Base-by-base conservation (phyloP, 441 rosid species). In the Aquilaria agallochum region DNA sequence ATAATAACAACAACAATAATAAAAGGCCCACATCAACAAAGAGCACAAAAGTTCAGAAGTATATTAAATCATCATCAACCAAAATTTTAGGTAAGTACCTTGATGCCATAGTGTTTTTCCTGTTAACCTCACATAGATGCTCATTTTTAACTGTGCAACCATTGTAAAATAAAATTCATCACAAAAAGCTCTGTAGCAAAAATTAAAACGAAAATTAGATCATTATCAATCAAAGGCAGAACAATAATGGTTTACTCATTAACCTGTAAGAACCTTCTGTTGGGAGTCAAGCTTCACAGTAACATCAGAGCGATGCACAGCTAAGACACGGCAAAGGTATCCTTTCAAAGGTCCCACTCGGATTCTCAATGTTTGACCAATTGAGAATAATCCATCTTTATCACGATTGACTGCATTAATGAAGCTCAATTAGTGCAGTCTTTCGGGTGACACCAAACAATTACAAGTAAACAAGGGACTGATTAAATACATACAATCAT, bases 261-360 rank as follows among this genome's bases (percentile, higher is more conserved):
- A 59, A 91, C 97, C 97, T 73, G 95, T 79, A 47, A 94, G 87
- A 76, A 80, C 76, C 78, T 82, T 94, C 58, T 86, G 97, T 77
- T 82, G 81, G 48, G 99, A 89, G 76, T 88, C 94, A 45, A 94
- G 86, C 77, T 94, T 94, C 72, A 94, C 97, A 10, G 97, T 94
- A 50, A 89, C 83, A 71, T 94, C 99, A 44, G 83, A 79, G 66
- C 72, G 77, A 8, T 90, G 92, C 56, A 94, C 66, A 55, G 82
- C 96, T 76, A 94, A 65, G 52, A 94, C 99, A 67, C 91, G 90
- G 63, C 99, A 94, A 56, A 87, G 82, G 67, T 90, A 89, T 44
- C 99, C 99, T 78, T 94, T 94, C 72, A 89, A 70, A 63, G 99
- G 97, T 61, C 97, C 99, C 49, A 91, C 82, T 59, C 88, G 81